Percentiles rank a stretch among this genome's conserved stretches.
Conservation (phyloP, 1,284 basidiomycete species). For the Fereydounia khargensis region DNA sequence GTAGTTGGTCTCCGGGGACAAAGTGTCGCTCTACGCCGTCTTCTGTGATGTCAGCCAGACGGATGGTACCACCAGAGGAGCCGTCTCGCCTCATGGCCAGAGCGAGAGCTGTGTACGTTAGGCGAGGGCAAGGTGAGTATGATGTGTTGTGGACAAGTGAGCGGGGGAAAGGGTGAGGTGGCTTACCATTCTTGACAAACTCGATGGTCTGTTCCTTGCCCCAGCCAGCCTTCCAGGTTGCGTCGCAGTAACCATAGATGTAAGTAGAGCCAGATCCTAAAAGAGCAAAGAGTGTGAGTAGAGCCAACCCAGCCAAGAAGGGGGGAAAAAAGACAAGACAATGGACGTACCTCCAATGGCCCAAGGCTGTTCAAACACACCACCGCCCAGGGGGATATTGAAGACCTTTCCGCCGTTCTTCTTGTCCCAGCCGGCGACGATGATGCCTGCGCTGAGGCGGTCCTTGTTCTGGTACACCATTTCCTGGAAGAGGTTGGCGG, state of each 20-base stretch:
- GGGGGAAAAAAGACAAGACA: background rate
- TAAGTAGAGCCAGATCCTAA: constrained; percentile 94
- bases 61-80: constrained; percentile 93
- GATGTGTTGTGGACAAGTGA: background rate
- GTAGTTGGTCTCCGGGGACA: constrained; percentile 71
- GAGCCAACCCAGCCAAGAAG: background rate
- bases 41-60: constrained; percentile 94
- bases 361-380: constrained; percentile 53
- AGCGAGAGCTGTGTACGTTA: no score
- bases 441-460: constrained; percentile 83
- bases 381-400: constrained; percentile 64
- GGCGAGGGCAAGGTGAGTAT: background rate
- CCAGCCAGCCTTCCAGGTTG: constrained; percentile 95
- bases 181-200: constrained; percentile 82
- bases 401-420: constrained; percentile 90
- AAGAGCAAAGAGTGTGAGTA: background rate
- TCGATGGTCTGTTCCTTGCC: constrained; percentile 82
- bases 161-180: background rate
- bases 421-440: constrained; percentile 97
- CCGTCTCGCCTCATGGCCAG: constrained; percentile 98
- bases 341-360: constrained; percentile 39
- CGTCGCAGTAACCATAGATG: constrained; percentile 98
- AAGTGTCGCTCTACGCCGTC: constrained; percentile 87
- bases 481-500: constrained; percentile 81
- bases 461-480: constrained; percentile 91